Base-by-base conservation (phyloP, 2,329 filamentous ascomycete genomes). In the Parasarocladium wereldwijsianum region DNA sequence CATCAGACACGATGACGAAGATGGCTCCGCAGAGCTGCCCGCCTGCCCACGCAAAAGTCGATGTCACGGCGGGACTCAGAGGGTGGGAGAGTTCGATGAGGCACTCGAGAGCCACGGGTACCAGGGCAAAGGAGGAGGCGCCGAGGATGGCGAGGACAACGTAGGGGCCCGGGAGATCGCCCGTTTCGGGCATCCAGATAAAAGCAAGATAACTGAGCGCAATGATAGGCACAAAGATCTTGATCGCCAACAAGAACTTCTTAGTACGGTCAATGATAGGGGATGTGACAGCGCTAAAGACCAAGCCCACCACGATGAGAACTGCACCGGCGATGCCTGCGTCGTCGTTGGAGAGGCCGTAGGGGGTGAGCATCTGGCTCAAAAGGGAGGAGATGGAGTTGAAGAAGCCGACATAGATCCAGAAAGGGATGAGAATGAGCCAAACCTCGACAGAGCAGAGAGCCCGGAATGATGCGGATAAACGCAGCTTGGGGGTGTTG, bases 311-410 rank as follows among this genome's bases (percentile, higher is more conserved):
- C 26, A 93, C 64, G 47, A 96, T 96, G 19, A 96, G 67, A 7
- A 96, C 54, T 1, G 81, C 90, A 38, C 90, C 90, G 8, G 77
- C 84, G 43, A 96, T 86, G 19, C 90, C 90, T 14, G 87, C 82
- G 33, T 93, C 67, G 39, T 78, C 77, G 49, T 93, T 79, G 35
- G 60, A 68, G 65, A 84, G 93, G 43, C 73, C 80, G 55, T 94
- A 87, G 0, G 90, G 90, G 22, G 70, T 61, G 38, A 96, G 69
- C 48, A 96, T 82, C 49, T 94, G 87, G 58, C 87, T 93, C 8
- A 96, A 65, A 2, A 96, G 70, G 2, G 80, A 80, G 29, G 85
- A 92, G 40, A 86, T 62, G 40, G 79, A 79, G 64, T 96, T 96
- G 73, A 98, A 98, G 58, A 90, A 77, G 43, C 80, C 85, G 36